A percentile compares a stretch with the other conserved stretches of the same genome.
These are phyloP conservation scores for Sordariomycetes sp. DNA, from an alignment of 2,329 filamentous ascomycete genomes.

Conservation along the genomic window DNA sequence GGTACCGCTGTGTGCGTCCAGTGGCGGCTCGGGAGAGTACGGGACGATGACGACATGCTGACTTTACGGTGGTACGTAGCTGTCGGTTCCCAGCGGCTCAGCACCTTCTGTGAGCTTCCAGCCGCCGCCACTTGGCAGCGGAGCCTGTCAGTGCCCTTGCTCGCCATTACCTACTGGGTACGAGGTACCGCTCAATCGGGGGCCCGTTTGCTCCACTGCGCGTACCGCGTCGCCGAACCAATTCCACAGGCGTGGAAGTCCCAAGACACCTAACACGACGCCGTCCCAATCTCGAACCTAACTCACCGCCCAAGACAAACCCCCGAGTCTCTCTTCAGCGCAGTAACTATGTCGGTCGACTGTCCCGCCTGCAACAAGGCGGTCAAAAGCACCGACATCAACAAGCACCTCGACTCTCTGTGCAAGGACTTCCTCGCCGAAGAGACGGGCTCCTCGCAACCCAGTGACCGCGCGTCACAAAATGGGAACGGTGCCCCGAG, in stretches of 20 bases:
- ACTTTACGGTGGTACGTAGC: no score
- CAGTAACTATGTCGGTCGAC: conserved; percentile 26
- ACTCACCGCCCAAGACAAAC: not conserved
- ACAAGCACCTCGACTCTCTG: conserved; percentile 77
- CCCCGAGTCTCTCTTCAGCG: not conserved
- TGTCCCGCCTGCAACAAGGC: conserved; percentile 72
- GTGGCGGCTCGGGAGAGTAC: not conserved
- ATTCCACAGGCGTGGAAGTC: not conserved
- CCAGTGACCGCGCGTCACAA: conserved; percentile 7
- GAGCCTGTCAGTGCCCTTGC: not conserved
- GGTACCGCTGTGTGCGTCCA: no score
- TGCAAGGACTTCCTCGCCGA: conserved; percentile 58
- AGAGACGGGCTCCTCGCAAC: conserved; percentile 16
- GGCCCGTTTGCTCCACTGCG: not conserved
- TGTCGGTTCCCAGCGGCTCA: no score
- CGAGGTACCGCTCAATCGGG: not conserved
- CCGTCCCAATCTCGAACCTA: not conserved
- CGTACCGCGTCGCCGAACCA: not conserved
- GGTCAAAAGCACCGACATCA: conserved; percentile 66
- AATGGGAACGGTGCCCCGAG: conserved; percentile 6
- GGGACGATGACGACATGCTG: not conserved
- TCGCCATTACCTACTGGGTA: not conserved
- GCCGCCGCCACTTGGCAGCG: not conserved
- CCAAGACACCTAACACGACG: not conserved
- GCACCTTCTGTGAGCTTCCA: not conserved